Percentiles rank a stretch among this genome's conserved stretches.
Evolutionary conservation across 2,329 filamentous ascomycete genomes (phyloP).

Genomic region (Passalora sequoiae): DNA sequence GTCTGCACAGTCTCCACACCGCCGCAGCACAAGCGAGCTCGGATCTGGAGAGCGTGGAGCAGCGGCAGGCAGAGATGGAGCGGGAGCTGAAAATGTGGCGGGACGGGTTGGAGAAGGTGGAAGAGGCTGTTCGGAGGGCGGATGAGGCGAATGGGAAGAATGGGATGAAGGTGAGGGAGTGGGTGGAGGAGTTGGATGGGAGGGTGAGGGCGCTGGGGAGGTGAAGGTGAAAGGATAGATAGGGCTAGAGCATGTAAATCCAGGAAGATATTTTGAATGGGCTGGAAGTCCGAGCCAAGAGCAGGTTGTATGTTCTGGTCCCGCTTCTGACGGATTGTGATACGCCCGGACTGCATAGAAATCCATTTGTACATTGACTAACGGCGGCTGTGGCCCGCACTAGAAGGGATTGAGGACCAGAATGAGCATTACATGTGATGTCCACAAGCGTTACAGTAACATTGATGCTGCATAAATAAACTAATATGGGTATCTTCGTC

Average conservation of each 20-base stretch:
- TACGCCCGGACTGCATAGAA: no score
- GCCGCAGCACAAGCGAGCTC: slow-evolving; percentile 78
- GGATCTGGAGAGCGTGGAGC: slow-evolving; percentile 71
- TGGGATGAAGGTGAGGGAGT: slow-evolving; percentile 76
- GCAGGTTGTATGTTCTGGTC: no score
- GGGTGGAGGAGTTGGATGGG: slow-evolving; percentile 81
- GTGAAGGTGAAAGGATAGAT: slow-evolving; percentile 7
- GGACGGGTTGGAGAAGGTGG: slow-evolving; percentile 72
- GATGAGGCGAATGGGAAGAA: slow-evolving; percentile 70
- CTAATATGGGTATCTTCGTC: slow-evolving; percentile 7
- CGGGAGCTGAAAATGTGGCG: slow-evolving; percentile 82
- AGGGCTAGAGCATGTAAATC: neutral
- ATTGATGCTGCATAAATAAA: neutral
- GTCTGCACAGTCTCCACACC: slow-evolving; percentile 76
- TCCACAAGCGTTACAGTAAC: no score
- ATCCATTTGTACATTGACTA: no score
- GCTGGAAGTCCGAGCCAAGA: no score
- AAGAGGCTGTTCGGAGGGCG: slow-evolving; percentile 65
- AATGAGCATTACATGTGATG: no score
- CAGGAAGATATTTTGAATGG: no score
- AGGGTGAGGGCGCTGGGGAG: slow-evolving; percentile 54
- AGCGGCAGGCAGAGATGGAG: slow-evolving; percentile 73
- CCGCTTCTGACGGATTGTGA: no score
- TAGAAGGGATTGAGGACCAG: no score
- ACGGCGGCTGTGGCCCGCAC: no score